Base-by-base conservation (phyloP, 2,329 filamentous ascomycete species). In the Claviceps maximensis region DNA sequence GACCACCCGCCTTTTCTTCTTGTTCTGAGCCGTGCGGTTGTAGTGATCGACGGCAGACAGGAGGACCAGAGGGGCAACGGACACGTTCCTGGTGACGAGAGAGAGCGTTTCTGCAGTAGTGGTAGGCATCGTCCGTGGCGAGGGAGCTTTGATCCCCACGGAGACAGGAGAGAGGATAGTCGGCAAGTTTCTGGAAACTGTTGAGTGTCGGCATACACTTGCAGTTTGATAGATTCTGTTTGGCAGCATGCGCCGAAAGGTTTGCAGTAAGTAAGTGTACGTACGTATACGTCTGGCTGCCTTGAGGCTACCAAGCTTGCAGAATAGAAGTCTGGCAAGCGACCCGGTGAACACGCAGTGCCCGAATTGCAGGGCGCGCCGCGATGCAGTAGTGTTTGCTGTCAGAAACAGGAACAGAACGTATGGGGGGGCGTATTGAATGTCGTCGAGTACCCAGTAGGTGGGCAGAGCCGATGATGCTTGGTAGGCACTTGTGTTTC, bases 41-140 rank as follows among this genome's bases (percentile, higher is more conserved):
- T 95, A 98, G 74, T 98, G 93, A 76, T 98, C 93, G 79, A 95
- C 93, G 62, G 86, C 90, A 59, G 91, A 97, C 65, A 98, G 88
- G 62, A 98, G 88, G 65, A 98, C 93, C 68, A 98, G 84, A 62
- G 93, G 93, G 64, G 93, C 93, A 71, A 98, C 91, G 61, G 91
- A 95, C 71, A 98, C 93, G 72, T 86, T 95, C 71, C 89, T 84
- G 65, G 84, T 91, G 69, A 96, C 89, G 68, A 97, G 85, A 62
- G 88, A 94, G 69, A 96, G 83, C 60, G 91, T 94, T 77, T 97
- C 91, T 71, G 90, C 89, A 68, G 91, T 96, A 60, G 91, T 97
- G 71, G 91, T 84, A 73, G 90, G 91, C 91, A 97, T 97, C 69
- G 66, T 81, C 71, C 63, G 36, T 38, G 15, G 4, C 17, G 13